Conservation (phyloP, 164 flowering plant genomes). For the Magnolia changhungtana region DNA sequence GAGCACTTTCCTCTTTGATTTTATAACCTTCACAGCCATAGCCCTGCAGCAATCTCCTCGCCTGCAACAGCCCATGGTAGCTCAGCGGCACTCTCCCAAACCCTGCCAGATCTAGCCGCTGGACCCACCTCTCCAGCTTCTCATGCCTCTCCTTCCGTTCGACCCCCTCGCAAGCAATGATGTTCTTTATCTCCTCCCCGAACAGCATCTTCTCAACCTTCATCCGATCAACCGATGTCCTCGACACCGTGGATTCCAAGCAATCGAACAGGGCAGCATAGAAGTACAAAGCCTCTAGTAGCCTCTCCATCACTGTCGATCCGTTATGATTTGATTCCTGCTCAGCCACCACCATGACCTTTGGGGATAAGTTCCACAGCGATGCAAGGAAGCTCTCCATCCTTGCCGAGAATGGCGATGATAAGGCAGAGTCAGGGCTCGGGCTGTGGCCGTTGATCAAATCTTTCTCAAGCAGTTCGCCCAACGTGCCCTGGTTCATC, state of each 20-base stretch:
- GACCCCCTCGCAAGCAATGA: slow-evolving; percentile 71
- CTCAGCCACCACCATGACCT: slow-evolving; percentile 73
- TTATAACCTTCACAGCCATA: slow-evolving; percentile 64
- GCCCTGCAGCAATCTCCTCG: slow-evolving; percentile 54
- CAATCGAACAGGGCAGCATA: slow-evolving; percentile 83
- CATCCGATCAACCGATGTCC: slow-evolving; percentile 59
- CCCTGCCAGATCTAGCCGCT: slow-evolving; percentile 60
- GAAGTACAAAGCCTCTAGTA: slow-evolving; percentile 60
- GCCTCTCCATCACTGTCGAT: slow-evolving; percentile 57
- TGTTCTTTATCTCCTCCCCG: slow-evolving; percentile 84
- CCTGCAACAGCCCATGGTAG: slow-evolving; percentile 60
- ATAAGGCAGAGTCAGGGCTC: slow-evolving; percentile 55
- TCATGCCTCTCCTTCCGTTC: slow-evolving; percentile 86
- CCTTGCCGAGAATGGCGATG: slow-evolving; percentile 49
- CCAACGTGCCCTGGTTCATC: slow-evolving; percentile 45
- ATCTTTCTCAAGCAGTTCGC: slow-evolving; percentile 59
- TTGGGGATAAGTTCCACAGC: slow-evolving; percentile 70
- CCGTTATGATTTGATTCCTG: slow-evolving; percentile 82
- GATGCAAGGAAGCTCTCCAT: slow-evolving; percentile 56
- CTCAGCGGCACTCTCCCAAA: slow-evolving; percentile 64
- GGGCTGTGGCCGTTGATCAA: slow-evolving; percentile 45
- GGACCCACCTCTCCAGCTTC: slow-evolving; percentile 75
- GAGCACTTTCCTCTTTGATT: slow-evolving; percentile 66
- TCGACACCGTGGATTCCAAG: slow-evolving; percentile 63
- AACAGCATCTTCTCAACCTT: slow-evolving; percentile 74